phyloP scores from a whole-genome alignment of 129 eudicot genomes.

The Ambrosia trifida region DNA sequence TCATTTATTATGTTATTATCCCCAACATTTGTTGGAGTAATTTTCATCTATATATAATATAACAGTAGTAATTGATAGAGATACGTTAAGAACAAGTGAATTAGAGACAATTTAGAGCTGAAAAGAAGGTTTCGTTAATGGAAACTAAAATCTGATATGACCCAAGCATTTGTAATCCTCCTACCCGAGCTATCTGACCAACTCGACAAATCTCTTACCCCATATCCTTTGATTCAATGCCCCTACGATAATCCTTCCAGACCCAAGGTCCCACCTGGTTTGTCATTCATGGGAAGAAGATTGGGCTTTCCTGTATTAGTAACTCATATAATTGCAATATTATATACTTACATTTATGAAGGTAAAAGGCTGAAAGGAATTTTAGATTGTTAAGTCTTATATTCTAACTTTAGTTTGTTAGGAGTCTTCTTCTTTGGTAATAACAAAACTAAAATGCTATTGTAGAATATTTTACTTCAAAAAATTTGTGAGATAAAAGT shows the following conservation, averaged over 20 bases:
- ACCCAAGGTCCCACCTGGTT: not conserved
- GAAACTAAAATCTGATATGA: not conserved
- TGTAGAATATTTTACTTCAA: not conserved
- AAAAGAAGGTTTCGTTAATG: not conserved
- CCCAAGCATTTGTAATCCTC: constrained; percentile 1
- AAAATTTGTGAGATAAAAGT: not conserved
- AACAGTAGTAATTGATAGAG: not conserved
- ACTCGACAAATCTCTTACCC: not conserved
- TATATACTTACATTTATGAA: not conserved
- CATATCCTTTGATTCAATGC: not conserved
- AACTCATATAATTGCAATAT: not conserved
- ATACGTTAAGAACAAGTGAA: not conserved
- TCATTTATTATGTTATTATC: not conserved
- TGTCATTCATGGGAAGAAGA: not conserved
- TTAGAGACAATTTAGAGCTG: not conserved
- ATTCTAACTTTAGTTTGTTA: not conserved
- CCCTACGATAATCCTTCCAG: not conserved
- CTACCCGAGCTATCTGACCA: not conserved
- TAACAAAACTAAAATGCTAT: not conserved
- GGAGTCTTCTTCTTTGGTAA: not conserved
- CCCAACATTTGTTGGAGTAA: not conserved
- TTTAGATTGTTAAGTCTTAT: not conserved
- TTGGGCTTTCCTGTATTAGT: not conserved
- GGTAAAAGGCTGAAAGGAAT: not conserved
- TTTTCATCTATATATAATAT: not conserved